Conservation (phyloP, 2,329 filamentous ascomycete genomes). For the Cordyceps farinosa region DNA sequence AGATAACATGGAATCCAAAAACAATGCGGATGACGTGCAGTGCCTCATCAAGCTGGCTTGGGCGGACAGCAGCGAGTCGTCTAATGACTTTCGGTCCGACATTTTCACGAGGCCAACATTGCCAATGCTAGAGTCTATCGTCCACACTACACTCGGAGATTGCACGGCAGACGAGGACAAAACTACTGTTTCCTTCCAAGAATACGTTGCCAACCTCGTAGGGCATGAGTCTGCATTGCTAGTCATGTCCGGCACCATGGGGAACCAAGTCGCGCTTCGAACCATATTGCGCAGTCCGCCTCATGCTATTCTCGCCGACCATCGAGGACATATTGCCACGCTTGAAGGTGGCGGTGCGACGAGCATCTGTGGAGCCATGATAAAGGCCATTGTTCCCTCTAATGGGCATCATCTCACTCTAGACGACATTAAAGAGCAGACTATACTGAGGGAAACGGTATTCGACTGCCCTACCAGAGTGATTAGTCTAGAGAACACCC, state of each 20-base stretch:
- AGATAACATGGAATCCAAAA: background rate
- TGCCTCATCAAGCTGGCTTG: background rate
- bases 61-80: background rate
- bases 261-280: slow-evolving; percentile 75
- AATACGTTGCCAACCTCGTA: slow-evolving; percentile 63
- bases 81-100: slow-evolving; percentile 15
- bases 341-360: slow-evolving; percentile 63
- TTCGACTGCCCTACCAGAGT: slow-evolving; percentile 74
- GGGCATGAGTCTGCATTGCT: slow-evolving; percentile 69
- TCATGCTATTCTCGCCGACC: slow-evolving; percentile 70
- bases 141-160: slow-evolving; percentile 14
- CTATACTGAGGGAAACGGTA: slow-evolving; percentile 61
- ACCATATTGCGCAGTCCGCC: slow-evolving; percentile 70
- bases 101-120: slow-evolving; percentile 17
- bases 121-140: slow-evolving; percentile 18
- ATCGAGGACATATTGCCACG: slow-evolving; percentile 68
- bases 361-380: slow-evolving; percentile 63
- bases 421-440: slow-evolving; percentile 65
- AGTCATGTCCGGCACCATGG: slow-evolving; percentile 81
- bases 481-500: slow-evolving; percentile 77
- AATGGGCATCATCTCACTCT: slow-evolving; percentile 71
- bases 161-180: slow-evolving; percentile 16
- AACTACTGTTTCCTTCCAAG: slow-evolving; percentile 51
- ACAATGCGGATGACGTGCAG: background rate
- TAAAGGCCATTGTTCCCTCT: slow-evolving; percentile 59